Evolutionary conservation across 106 monocot species (phyloP).

Genomic region (Dendrobium catenatum): DNA sequence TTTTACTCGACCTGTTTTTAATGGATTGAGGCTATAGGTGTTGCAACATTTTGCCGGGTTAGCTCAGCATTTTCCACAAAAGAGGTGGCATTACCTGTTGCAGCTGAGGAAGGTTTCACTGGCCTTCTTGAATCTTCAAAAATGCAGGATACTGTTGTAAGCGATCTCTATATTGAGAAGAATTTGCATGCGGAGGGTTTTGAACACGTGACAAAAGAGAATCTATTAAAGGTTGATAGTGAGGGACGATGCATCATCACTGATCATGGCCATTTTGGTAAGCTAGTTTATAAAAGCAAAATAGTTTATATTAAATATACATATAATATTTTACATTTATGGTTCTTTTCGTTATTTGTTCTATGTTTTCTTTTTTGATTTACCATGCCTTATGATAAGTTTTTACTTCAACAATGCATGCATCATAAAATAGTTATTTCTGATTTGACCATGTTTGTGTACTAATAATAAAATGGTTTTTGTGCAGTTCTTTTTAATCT

Average conservation of each 20-base stretch:
- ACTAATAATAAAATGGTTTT: slow-evolving; percentile 1
- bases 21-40: slow-evolving; percentile 39
- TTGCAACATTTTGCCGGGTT: slow-evolving; percentile 90
- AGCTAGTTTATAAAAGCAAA: slow-evolving; percentile 11
- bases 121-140: slow-evolving; percentile 44
- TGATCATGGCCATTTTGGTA: slow-evolving; percentile 98
- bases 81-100: slow-evolving; percentile 74
- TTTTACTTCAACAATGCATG: not conserved
- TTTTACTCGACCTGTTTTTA: not conserved
- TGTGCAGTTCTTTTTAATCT: slow-evolving; percentile 69
- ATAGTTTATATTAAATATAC: not conserved
- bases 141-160: slow-evolving; percentile 23
- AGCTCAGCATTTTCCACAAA: slow-evolving; percentile 70
- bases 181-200: slow-evolving; percentile 36
- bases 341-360: not conserved
- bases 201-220: slow-evolving; percentile 52
- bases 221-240: slow-evolving; percentile 65
- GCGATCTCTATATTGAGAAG: slow-evolving; percentile 26
- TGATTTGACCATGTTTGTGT: not conserved
- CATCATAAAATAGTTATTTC: not conserved
- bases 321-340: not conserved
- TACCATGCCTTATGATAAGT: not conserved
- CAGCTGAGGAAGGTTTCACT: slow-evolving; percentile 94
- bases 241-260: slow-evolving; percentile 93
- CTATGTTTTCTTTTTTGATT: not conserved